Evolutionary conservation across 2,329 filamentous ascomycete species (phyloP).

Genomic region (Ramichloridium luteum): DNA sequence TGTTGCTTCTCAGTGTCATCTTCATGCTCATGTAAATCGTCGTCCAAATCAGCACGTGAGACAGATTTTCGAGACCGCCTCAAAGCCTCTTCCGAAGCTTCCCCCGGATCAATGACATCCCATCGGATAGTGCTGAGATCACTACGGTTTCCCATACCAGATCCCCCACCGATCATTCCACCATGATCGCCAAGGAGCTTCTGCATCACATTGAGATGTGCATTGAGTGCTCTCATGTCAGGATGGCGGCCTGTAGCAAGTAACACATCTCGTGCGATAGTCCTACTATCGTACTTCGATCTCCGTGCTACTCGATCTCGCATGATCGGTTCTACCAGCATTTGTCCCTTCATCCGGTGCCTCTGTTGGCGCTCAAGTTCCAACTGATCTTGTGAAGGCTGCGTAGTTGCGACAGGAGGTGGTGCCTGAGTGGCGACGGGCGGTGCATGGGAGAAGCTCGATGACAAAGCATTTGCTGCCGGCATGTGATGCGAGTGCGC

Average conservation of each 20-base stretch:
- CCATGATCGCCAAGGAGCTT: constrained; percentile 28
- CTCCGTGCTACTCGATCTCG: constrained; percentile 36
- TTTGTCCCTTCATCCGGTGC: constrained; percentile 21
- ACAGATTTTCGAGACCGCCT: constrained; percentile 8
- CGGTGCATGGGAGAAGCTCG: not conserved
- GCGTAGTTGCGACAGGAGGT: constrained; percentile 2
- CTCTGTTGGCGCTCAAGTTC: constrained; percentile 15
- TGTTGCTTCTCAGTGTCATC: constrained; percentile 12
- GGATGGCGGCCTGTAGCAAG: constrained; percentile 51
- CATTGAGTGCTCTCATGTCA: constrained; percentile 45
- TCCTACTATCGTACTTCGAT: constrained; percentile 46
- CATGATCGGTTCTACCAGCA: constrained; percentile 35
- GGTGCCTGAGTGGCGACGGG: not conserved
- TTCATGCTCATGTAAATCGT: constrained; percentile 6
- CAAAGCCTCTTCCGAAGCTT: constrained; percentile 24
- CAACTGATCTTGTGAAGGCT: constrained; percentile 5
- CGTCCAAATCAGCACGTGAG: constrained; percentile 4
- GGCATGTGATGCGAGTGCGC: no score
- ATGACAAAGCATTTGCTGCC: not conserved
- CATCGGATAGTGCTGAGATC: constrained; percentile 49
- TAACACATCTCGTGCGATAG: constrained; percentile 52
- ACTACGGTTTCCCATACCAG: constrained; percentile 21
- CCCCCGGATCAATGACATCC: constrained; percentile 49
- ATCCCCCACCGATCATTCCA: constrained; percentile 28
- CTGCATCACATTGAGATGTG: constrained; percentile 38